Evolutionary conservation across 2,329 filamentous ascomycete genomes (phyloP).

Genomic region (Diaporthe ampelina): DNA sequence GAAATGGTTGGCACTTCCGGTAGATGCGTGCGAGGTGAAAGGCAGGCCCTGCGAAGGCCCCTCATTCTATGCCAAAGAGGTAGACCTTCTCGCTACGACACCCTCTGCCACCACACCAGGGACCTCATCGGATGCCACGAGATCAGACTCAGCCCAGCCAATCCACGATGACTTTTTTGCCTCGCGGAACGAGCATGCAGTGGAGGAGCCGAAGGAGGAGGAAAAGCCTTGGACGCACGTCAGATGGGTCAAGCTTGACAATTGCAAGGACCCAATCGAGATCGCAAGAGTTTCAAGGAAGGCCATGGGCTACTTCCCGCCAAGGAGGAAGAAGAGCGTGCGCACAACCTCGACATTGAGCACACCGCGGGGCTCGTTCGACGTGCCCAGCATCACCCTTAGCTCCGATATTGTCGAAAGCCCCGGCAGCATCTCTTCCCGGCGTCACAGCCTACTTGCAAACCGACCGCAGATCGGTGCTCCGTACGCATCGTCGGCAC

Average conservation of each 20-base stretch:
- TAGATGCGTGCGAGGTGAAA: constrained; percentile 89
- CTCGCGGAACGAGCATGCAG: constrained; percentile 51
- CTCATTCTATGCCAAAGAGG: constrained; percentile 55
- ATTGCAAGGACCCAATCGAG: constrained; percentile 77
- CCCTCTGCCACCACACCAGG: constrained; percentile 54
- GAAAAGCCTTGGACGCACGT: constrained; percentile 87
- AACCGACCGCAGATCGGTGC: constrained; percentile 52
- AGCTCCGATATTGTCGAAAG: constrained; percentile 52
- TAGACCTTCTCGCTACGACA: constrained; percentile 67
- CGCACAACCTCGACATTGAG: constrained; percentile 75
- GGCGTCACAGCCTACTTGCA: constrained; percentile 59
- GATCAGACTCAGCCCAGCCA: constrained; percentile 47
- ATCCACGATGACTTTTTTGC: constrained; percentile 60
- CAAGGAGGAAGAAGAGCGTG: constrained; percentile 86
- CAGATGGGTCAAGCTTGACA: constrained; percentile 87
- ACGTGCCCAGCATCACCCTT: constrained; percentile 64
- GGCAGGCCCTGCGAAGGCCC: constrained; percentile 76
- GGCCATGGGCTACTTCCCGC: constrained; percentile 91
- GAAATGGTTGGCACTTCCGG: constrained; percentile 85
- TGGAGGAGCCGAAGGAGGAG: constrained; percentile 56
- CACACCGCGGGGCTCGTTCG: constrained; percentile 77
- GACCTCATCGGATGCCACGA: constrained; percentile 43
- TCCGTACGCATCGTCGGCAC: constrained; percentile 46
- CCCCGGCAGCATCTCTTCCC: constrained; percentile 54
- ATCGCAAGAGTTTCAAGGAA: constrained; percentile 87